phyloP scores from a whole-genome alignment of 2,329 filamentous ascomycete genomes.

The Fonsecaea pugnacius region DNA sequence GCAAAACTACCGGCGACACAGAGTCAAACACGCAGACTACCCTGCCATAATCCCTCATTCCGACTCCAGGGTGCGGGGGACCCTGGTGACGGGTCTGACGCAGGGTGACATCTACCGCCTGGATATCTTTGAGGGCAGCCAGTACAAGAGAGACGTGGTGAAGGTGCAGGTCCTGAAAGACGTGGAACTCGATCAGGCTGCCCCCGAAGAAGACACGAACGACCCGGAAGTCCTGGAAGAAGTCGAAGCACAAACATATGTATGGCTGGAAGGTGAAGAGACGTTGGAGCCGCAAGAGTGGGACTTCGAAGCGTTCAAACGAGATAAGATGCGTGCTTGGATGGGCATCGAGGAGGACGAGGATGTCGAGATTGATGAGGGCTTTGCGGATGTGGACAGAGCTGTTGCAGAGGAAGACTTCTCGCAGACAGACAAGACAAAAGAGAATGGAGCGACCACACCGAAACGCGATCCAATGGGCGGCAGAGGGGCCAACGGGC shows the following conservation, averaged over 20 bases:
- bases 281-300: constrained; percentile 75
- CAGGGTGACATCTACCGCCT: constrained; percentile 74
- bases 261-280: constrained; percentile 57
- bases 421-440: neutral
- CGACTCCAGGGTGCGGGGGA: constrained; percentile 69
- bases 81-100: constrained; percentile 77
- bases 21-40: constrained; percentile 74
- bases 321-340: constrained; percentile 71
- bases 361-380: constrained; percentile 46
- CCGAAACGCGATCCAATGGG: constrained; percentile 33
- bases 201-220: constrained; percentile 41
- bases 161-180: constrained; percentile 49
- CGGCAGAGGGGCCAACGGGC: constrained; percentile 35
- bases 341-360: constrained; percentile 45
- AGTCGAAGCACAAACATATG: constrained; percentile 65
- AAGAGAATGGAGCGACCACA: neutral
- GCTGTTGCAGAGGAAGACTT: constrained; percentile 26
- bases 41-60: constrained; percentile 67
- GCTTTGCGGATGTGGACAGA: constrained; percentile 38
- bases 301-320: constrained; percentile 83
- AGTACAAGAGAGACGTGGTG: constrained; percentile 66
- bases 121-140: constrained; percentile 78
- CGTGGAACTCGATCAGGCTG: constrained; percentile 34
- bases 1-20: constrained; percentile 70
- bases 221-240: constrained; percentile 39